Evolutionary conservation across 2,329 filamentous ascomycete genomes (phyloP), one percentile per base, ranked within the genome.

Genomic region (Cytospora paraplurivora): DNA sequence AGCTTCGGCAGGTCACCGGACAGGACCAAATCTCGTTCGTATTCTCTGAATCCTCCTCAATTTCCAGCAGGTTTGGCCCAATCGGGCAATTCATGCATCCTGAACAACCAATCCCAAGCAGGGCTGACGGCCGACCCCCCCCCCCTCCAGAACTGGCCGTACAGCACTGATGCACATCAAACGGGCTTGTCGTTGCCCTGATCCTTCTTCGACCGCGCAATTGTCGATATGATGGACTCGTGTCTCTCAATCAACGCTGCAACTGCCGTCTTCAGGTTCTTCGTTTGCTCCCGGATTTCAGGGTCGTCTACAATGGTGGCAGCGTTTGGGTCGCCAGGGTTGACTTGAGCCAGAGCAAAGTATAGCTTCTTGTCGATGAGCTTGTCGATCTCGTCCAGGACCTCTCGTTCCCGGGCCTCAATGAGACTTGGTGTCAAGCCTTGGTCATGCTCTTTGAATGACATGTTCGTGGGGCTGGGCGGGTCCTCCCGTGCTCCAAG

Each of bases 301-400:
- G 65, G 51, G 56, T 66, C 62, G 4, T 64, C n/a, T 13, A 66
- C 62, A n/a, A 65, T 65, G 11, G 27, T 21, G 6, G 65, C 37
- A 19, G 65, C 65, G n/a, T 65, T 54, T 17, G 65, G 55, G 2
- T 65, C 59, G 52, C 57, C 21, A 7, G 62, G 62, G 13, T 65
- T 65, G 51, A 65, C 49, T 17, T 59, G 58, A 11, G 65, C 65
- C 11, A 66, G 47, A 32, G 65, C 65, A 6, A 65, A 54, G 19
- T 62, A 56, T 10, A 66, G 62, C 59, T 66, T 66, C 62, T 65
- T 54, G 59, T 66, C 65, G 38, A 66, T 66, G 17, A 66, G 65
- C 59, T 65, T 62, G 33, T 64, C 54, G 52, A 66, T 66, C 34
- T 66, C 65, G 13, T 65, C 62, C 62, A 65, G 54, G 52, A 66